A percentile compares a stretch with the other conserved stretches of the same genome.
phyloP scores from a whole-genome alignment of 75 land plant genomes.

The Pseudotsuga menziesii region DNA sequence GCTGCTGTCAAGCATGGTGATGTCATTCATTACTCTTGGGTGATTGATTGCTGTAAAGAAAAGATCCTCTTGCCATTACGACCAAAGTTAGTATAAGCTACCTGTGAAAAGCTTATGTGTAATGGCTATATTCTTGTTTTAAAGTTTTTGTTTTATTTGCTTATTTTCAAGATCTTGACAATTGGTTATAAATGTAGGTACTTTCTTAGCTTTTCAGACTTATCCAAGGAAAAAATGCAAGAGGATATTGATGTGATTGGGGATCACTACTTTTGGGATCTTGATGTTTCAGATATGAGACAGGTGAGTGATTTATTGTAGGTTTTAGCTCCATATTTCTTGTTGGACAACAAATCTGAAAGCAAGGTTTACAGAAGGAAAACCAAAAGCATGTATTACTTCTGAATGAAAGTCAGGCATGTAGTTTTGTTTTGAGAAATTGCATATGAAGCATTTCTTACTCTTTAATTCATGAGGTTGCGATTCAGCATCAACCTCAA shows the following conservation, averaged over 20 bases:
- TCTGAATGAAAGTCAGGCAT: not conserved
- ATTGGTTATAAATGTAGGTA: slow-evolving; percentile 29
- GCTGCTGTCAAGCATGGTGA: slow-evolving; percentile 80
- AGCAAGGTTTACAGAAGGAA: not conserved
- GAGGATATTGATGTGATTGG: slow-evolving; percentile 77
- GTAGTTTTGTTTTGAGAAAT: not conserved
- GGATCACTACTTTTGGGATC: slow-evolving; percentile 70
- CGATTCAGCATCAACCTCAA: not conserved
- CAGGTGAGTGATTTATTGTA: slow-evolving; percentile 34
- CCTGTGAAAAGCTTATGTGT: not conserved
- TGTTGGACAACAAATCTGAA: not conserved
- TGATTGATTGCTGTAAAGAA: slow-evolving; percentile 64
- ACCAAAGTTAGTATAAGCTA: slow-evolving; percentile 54
- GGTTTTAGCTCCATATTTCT: not conserved
- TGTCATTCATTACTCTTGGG: slow-evolving; percentile 84
- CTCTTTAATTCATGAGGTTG: not conserved
- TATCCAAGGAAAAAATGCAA: slow-evolving; percentile 58
- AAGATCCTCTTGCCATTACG: slow-evolving; percentile 62
- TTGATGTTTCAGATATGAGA: slow-evolving; percentile 64
- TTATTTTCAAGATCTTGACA: not conserved
- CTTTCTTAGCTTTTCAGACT: slow-evolving; percentile 64
- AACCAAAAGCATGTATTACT: not conserved
- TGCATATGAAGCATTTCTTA: not conserved
- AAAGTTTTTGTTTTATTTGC: not conserved
- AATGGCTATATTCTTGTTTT: not conserved